phyloP scores from a whole-genome alignment of 2,329 filamentous ascomycete genomes.

The Penicillium brevicompactum region DNA sequence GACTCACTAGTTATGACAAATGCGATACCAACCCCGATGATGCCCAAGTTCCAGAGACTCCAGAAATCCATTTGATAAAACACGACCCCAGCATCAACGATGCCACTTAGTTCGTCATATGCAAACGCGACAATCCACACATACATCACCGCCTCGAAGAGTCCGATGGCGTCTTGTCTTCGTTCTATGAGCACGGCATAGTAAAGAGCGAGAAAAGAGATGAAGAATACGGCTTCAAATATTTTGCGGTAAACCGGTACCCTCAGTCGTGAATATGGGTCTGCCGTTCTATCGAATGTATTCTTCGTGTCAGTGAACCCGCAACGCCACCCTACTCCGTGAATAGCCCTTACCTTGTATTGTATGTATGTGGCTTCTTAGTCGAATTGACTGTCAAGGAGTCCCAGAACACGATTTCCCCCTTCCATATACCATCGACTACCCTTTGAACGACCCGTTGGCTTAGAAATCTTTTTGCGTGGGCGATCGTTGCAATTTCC shows the following conservation, averaged over 20 bases:
- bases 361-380: constrained; percentile 78
- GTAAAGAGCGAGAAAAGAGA: constrained; percentile 75
- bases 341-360: constrained; percentile 47
- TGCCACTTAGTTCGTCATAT: constrained; percentile 84
- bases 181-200: constrained; percentile 82
- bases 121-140: constrained; percentile 86
- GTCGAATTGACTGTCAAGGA: constrained; percentile 70
- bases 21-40: constrained; percentile 70
- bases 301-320: constrained; percentile 24
- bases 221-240: constrained; percentile 82
- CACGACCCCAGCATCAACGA: constrained; percentile 79
- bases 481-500: constrained; percentile 79
- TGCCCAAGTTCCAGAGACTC: constrained; percentile 73
- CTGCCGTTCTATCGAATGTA: constrained; percentile 52
- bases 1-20: constrained; percentile 73
- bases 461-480: constrained; percentile 81
- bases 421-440: constrained; percentile 81
- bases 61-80: constrained; percentile 85
- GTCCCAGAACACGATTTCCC: constrained; percentile 86
- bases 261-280: constrained; percentile 73
- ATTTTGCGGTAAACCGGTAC: constrained; percentile 84
- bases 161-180: constrained; percentile 66
- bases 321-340: not conserved
- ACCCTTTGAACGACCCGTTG: constrained; percentile 81
- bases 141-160: constrained; percentile 73